Conservation (phyloP, 495 filamentous ascomycete genomes). For the Saxophila tyrrhenica region DNA sequence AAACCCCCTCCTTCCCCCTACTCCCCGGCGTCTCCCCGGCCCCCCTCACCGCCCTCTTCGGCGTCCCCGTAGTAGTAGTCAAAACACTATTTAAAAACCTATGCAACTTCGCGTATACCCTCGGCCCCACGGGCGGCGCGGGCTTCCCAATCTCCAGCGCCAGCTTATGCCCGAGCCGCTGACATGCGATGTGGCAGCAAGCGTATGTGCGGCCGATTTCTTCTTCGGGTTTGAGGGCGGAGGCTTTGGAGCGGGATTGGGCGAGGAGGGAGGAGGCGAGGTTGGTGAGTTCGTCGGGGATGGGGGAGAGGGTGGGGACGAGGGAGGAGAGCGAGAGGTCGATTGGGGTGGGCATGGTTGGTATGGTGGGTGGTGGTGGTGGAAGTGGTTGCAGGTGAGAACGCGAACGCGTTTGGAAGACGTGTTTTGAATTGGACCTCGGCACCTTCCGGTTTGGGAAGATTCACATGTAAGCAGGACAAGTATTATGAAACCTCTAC, state of each 20-base stretch:
- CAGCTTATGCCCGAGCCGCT: slow-evolving; percentile 73
- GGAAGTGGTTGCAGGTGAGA: not conserved
- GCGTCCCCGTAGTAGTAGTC: slow-evolving; percentile 17
- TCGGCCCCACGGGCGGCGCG: slow-evolving; percentile 70
- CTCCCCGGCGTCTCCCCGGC: not conserved
- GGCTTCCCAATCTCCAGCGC: slow-evolving; percentile 73
- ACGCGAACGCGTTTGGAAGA: not conserved
- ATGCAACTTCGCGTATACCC: slow-evolving; percentile 76
- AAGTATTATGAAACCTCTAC: no score
- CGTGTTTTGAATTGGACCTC: no score
- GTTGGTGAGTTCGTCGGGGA: slow-evolving; percentile 64
- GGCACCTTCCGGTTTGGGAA: no score
- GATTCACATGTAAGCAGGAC: no score
- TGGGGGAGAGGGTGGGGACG: slow-evolving; percentile 61
- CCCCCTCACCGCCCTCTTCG: not conserved
- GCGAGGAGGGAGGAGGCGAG: slow-evolving; percentile 71
- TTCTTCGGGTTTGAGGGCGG: slow-evolving; percentile 72
- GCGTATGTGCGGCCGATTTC: slow-evolving; percentile 79
- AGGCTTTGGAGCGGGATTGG: slow-evolving; percentile 71
- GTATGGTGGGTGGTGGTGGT: not conserved
- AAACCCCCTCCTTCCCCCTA: not conserved
- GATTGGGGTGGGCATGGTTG: not conserved
- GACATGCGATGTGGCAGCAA: slow-evolving; percentile 86
- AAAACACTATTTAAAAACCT: slow-evolving; percentile 66
- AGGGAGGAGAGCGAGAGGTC: slow-evolving; percentile 32